Evolutionary conservation across 306 rosid genomes (phyloP).

Genomic region (Sechiopsis laciniata): DNA sequence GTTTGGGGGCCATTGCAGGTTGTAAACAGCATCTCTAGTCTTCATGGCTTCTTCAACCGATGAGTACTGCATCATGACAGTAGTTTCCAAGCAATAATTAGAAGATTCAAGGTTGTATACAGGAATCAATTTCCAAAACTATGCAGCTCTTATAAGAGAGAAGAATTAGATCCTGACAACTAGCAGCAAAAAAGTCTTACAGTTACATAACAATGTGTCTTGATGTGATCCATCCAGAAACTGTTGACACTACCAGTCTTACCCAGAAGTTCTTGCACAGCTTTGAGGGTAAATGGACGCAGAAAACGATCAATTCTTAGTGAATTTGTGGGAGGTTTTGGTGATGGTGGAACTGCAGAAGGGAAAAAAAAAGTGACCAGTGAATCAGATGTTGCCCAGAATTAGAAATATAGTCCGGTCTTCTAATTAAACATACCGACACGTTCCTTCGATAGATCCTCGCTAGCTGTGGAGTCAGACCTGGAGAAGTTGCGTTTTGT

Average conservation of each 20-base stretch:
- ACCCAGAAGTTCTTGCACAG: conserved; percentile 90
- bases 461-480: conserved; percentile 60
- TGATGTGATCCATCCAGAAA: conserved; percentile 99
- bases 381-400: background rate
- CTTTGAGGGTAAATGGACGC: conserved; percentile 93
- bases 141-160: background rate
- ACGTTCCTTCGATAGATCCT: conserved; percentile 69
- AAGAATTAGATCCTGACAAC: conserved; percentile 3
- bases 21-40: conserved; percentile 84
- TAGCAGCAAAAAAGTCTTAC: conserved; percentile 39
- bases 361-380: background rate
- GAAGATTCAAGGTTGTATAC: background rate
- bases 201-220: conserved; percentile 96
- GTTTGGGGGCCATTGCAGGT: conserved; percentile 93
- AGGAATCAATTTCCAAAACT: background rate
- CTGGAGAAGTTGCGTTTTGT: conserved; percentile 52
- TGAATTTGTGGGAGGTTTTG: conserved; percentile 67
- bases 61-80: conserved; percentile 52
- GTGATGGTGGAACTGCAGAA: conserved; percentile 79
- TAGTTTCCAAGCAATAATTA: conserved; percentile 12
- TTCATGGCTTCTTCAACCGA: conserved; percentile 77
- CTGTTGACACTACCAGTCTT: conserved; percentile 64
- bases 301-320: conserved; percentile 76
- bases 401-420: conserved; percentile 8
- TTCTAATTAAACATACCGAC: conserved; percentile 52